Conservation (phyloP, 345 rosid genomes). For the Syzygium aqueum region DNA sequence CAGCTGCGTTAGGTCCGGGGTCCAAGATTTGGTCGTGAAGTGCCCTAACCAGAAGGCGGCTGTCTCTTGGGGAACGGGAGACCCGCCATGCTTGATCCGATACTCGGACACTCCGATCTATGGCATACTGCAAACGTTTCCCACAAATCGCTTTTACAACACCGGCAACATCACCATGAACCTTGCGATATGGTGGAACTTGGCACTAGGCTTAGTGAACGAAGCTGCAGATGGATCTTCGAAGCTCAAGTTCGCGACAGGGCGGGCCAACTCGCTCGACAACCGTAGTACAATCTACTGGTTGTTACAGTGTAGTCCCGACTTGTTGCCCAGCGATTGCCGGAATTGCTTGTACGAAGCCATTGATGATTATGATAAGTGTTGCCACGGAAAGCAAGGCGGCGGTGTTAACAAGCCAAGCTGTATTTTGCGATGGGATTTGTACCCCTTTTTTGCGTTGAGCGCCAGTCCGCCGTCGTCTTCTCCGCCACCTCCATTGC, state of each 20-base stretch:
- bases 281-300: constrained; percentile 17
- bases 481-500: neutral
- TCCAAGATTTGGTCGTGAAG: neutral
- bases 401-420: constrained; percentile 28
- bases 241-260: constrained; percentile 24
- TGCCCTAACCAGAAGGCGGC: constrained; percentile 37
- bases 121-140: constrained; percentile 17
- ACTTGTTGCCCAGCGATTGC: constrained; percentile 26
- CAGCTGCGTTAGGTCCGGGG: constrained; percentile 8
- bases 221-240: constrained; percentile 17
- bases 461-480: constrained; percentile 4
- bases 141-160: neutral
- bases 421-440: constrained; percentile 41
- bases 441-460: constrained; percentile 24
- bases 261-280: constrained; percentile 3
- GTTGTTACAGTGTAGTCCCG: constrained; percentile 54
- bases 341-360: constrained; percentile 11
- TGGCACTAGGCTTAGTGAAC: constrained; percentile 2
- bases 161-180: neutral
- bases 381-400: constrained; percentile 24
- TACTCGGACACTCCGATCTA: constrained; percentile 19
- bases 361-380: neutral
- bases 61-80: constrained; percentile 5
- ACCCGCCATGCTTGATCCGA: constrained; percentile 23
- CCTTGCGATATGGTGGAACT: constrained; percentile 15